Evolutionary conservation across 345 rosid genomes (phyloP).

Genomic region (Cardamine resedifolia): DNA sequence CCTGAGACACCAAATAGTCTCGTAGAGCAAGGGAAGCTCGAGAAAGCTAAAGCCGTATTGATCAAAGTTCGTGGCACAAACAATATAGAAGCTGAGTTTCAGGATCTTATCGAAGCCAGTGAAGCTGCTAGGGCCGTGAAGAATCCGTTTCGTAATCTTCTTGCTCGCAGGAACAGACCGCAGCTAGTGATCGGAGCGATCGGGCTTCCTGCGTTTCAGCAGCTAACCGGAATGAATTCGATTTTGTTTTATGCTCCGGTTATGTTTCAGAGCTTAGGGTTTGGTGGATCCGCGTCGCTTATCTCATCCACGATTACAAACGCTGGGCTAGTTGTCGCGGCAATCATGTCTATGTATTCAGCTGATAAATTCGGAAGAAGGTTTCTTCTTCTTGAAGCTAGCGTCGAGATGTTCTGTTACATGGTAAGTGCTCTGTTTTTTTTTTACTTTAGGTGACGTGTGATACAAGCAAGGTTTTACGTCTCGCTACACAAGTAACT

Average conservation of each 20-base stretch:
- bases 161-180: constrained; percentile 60
- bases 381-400: constrained; percentile 77
- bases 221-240: constrained; percentile 82
- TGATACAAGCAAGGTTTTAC: neutral
- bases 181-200: constrained; percentile 71
- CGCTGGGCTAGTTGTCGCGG: constrained; percentile 54
- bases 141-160: constrained; percentile 74
- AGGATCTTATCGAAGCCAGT: constrained; percentile 77
- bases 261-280: constrained; percentile 80
- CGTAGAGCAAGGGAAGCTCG: constrained; percentile 72
- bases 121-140: constrained; percentile 58
- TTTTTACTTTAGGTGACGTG: neutral
- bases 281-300: constrained; percentile 68
- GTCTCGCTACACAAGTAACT: neutral
- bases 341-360: constrained; percentile 62
- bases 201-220: constrained; percentile 80
- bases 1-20: constrained; percentile 87
- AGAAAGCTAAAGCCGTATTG: constrained; percentile 58
- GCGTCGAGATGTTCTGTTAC: constrained; percentile 65
- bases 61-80: constrained; percentile 68
- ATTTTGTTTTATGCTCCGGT: constrained; percentile 87
- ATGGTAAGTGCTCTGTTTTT: constrained; percentile 51
- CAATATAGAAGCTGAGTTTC: constrained; percentile 69
- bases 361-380: constrained; percentile 80
- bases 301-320: constrained; percentile 61